Evolutionary conservation across 2,329 filamentous ascomycete genomes (phyloP).

Genomic region (Bimuria novae-zelandiae): DNA sequence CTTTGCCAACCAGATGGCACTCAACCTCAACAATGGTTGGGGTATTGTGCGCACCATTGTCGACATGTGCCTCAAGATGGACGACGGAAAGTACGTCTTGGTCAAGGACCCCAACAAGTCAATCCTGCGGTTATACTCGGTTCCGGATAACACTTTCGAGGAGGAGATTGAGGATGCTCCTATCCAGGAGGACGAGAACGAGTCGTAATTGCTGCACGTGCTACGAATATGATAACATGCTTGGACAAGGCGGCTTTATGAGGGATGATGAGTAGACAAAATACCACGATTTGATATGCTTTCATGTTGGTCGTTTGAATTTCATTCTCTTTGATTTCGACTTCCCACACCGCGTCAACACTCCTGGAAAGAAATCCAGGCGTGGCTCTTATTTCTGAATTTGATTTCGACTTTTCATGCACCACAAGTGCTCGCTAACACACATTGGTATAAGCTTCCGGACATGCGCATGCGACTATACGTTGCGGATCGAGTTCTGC

Average conservation of each 20-base stretch:
- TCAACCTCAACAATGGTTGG: constrained; percentile 97
- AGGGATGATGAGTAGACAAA: constrained; percentile 26
- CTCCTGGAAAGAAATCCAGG: no score
- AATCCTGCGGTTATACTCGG: constrained; percentile 89
- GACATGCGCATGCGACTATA: background rate
- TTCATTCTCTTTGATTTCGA: background rate
- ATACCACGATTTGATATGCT: constrained; percentile 12
- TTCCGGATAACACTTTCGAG: constrained; percentile 86
- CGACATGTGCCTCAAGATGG: constrained; percentile 83
- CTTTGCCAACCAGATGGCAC: constrained; percentile 96
- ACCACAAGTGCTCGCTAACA: no score
- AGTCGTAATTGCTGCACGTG: constrained; percentile 12
- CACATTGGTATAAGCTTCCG: no score
- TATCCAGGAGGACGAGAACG: constrained; percentile 59
- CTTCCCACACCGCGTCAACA: background rate
- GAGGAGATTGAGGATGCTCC: constrained; percentile 78
- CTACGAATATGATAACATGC: constrained; percentile 27
- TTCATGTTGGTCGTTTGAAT: background rate
- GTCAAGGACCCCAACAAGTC: constrained; percentile 95
- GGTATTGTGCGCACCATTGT: constrained; percentile 98
- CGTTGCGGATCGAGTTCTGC: background rate
- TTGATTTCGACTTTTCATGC: no score
- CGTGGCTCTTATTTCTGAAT: no score
- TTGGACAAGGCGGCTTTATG: constrained; percentile 20
- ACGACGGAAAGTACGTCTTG: constrained; percentile 79